phyloP scores from a whole-genome alignment of 805 yeast species.

The Scheffersomyces stipitis region DNA sequence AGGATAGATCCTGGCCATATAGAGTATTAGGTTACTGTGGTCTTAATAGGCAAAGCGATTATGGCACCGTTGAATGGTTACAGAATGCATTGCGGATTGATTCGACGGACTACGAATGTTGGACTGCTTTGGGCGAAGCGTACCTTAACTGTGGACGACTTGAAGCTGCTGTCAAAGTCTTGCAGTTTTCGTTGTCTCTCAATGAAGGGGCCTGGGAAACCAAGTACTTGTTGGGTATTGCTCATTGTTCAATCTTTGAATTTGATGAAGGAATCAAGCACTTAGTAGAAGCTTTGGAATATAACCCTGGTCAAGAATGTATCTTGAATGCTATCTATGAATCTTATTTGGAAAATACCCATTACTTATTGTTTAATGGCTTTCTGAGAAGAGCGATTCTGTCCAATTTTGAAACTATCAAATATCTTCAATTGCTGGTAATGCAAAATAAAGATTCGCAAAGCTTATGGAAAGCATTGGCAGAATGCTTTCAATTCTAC shows the following conservation, averaged over 20 bases:
- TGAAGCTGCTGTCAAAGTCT: slow-evolving; percentile 85
- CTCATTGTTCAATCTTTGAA: slow-evolving; percentile 62
- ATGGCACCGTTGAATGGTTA: slow-evolving; percentile 82
- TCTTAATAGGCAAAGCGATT: slow-evolving; percentile 68
- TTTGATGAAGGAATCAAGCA: slow-evolving; percentile 58
- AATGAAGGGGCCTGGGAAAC: slow-evolving; percentile 61
- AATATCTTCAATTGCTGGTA: slow-evolving; percentile 39
- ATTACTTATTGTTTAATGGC: slow-evolving; percentile 54
- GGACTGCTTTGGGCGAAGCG: slow-evolving; percentile 98
- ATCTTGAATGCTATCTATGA: slow-evolving; percentile 54
- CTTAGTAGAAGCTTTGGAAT: slow-evolving; percentile 41
- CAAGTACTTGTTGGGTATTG: slow-evolving; percentile 64
- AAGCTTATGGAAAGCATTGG: slow-evolving; percentile 65
- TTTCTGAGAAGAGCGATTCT: slow-evolving; percentile 65
- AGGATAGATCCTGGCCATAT: slow-evolving; percentile 76
- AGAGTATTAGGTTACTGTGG: slow-evolving; percentile 80
- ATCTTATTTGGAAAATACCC: slow-evolving; percentile 55
- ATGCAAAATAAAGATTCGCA: slow-evolving; percentile 39
- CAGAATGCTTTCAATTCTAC: slow-evolving; percentile 56
- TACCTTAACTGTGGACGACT: slow-evolving; percentile 80
- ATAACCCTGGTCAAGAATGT: slow-evolving; percentile 49
- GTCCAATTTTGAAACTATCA: slow-evolving; percentile 47
- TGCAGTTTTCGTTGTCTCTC: slow-evolving; percentile 58
- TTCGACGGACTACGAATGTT: slow-evolving; percentile 69
- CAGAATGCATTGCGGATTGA: slow-evolving; percentile 79